These are phyloP conservation scores for Rhizoclosmatium sp. DNA, from an alignment of 192 early-diverging fungal species.

Conservation along the genomic window DNA sequence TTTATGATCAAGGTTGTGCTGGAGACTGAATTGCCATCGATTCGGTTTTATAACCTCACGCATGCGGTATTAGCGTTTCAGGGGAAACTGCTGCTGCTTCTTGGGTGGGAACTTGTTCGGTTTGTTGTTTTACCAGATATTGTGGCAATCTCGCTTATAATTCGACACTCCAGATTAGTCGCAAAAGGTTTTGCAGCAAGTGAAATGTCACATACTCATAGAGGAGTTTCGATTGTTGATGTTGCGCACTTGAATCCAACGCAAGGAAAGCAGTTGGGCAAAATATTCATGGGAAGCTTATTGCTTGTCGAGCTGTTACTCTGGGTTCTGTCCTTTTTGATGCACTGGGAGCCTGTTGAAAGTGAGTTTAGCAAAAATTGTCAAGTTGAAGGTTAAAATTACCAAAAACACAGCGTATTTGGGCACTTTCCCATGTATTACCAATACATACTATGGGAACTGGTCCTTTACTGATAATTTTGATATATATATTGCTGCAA, in stretches of 20 bases:
- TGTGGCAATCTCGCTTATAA: too few species aligned
- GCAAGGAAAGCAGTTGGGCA: background rate
- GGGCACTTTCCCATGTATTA: background rate
- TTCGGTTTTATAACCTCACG: background rate
- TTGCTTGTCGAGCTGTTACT: background rate
- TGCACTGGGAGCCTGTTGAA: background rate
- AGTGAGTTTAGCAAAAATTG: too few species aligned
- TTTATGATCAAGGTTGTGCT: background rate
- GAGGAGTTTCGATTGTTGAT: background rate
- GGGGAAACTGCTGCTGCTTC: background rate
- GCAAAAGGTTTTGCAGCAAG: background rate
- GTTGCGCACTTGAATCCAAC: background rate
- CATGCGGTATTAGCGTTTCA: slow-evolving; percentile 12
- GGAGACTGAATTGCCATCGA: background rate
- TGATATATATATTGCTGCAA: background rate
- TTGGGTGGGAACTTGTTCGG: background rate
- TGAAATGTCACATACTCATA: background rate
- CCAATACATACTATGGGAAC: background rate
- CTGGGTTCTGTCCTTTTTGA: background rate
- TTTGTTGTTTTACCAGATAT: too few species aligned
- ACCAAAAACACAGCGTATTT: background rate
- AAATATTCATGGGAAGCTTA: background rate
- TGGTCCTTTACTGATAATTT: background rate
- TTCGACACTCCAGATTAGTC: too few species aligned
- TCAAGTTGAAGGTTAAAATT: too few species aligned